Evolutionary conservation across 176 grass and related monocot genomes (phyloP).

Genomic region (Leersia perrieri): DNA sequence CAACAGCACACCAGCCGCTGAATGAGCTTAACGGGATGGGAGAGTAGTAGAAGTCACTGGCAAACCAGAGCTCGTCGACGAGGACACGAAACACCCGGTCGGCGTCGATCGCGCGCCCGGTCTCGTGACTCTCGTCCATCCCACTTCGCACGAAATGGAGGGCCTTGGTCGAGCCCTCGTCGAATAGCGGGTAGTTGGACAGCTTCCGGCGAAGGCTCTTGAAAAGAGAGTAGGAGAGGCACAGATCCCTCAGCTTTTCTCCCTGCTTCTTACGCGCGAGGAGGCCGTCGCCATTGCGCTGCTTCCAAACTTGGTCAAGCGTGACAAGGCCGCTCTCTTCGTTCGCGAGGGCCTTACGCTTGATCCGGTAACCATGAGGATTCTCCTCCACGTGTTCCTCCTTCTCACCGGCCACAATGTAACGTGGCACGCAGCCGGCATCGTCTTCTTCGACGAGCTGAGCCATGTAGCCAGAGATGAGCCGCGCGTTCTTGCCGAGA

Average conservation of each 20-base stretch:
- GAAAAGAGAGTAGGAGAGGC: too few species aligned
- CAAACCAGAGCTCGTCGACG: constrained; percentile 32
- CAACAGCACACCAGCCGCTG: not conserved
- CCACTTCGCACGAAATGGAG: constrained; percentile 42
- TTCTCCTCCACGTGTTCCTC: too few species aligned
- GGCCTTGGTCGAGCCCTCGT: not conserved
- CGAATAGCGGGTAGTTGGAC: constrained; percentile 9
- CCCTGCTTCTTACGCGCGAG: too few species aligned
- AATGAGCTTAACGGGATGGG: not conserved
- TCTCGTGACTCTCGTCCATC: not conserved
- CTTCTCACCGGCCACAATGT: too few species aligned
- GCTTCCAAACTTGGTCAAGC: too few species aligned
- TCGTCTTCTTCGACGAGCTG: not conserved
- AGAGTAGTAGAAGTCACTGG: constrained; percentile 43
- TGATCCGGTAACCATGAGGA: too few species aligned
- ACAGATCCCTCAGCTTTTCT: too few species aligned
- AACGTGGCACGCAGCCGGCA: too few species aligned
- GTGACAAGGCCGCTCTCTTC: too few species aligned
- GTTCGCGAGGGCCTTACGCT: too few species aligned
- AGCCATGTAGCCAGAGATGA: constrained; percentile 40
- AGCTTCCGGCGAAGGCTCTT: too few species aligned
- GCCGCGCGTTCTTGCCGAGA: constrained; percentile 25
- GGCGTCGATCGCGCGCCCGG: not conserved
- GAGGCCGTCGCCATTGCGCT: too few species aligned
- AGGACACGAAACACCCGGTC: constrained; percentile 34